A percentile compares a stretch with the other conserved stretches of the same genome.
Evolutionary conservation across 352 stramenopile genomes (phyloP).

Genomic region (Globisporangium yorkense): DNA sequence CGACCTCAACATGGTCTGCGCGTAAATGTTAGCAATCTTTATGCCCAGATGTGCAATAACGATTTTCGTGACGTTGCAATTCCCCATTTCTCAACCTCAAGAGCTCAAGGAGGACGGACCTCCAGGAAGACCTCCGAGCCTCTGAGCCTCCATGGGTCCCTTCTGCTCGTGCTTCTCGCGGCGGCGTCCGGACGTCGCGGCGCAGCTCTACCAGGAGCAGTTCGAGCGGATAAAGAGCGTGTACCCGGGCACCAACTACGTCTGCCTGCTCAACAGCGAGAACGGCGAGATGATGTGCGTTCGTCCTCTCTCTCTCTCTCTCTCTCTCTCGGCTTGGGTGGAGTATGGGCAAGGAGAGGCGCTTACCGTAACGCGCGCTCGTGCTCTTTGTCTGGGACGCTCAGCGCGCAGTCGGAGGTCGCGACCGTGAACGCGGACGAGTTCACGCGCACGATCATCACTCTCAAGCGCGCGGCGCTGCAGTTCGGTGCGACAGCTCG

Average conservation of each 20-base stretch:
- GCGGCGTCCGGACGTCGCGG: slow-evolving; percentile 42
- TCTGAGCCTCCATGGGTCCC: slow-evolving; percentile 25
- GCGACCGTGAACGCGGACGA: slow-evolving; percentile 67
- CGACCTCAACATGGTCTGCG: too few relatives aligned
- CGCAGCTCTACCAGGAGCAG: slow-evolving; percentile 63
- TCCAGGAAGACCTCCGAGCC: too few relatives aligned
- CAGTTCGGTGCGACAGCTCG: slow-evolving; percentile 56
- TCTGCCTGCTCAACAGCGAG: slow-evolving; percentile 71
- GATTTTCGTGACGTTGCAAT: background rate
- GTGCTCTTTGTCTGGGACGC: background rate
- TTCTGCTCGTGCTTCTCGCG: slow-evolving; percentile 72
- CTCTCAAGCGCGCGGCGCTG: slow-evolving; percentile 68
- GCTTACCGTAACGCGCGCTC: background rate
- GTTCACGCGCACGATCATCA: slow-evolving; percentile 71
- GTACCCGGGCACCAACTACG: slow-evolving; percentile 76
- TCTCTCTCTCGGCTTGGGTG: too few relatives aligned
- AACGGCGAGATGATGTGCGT: slow-evolving; percentile 80
- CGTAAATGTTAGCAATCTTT: too few relatives aligned
- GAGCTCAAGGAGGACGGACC: background rate
- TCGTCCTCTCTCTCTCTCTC: too few relatives aligned
- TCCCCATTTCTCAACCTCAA: background rate
- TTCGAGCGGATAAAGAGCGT: slow-evolving; percentile 68
- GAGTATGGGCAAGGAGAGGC: too few relatives aligned
- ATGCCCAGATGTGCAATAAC: too few relatives aligned
- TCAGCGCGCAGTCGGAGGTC: slow-evolving; percentile 65